Evolutionary conservation across 176 grass and related monocot genomes (phyloP).

Genomic region (Eremochloa ophiuroides): DNA sequence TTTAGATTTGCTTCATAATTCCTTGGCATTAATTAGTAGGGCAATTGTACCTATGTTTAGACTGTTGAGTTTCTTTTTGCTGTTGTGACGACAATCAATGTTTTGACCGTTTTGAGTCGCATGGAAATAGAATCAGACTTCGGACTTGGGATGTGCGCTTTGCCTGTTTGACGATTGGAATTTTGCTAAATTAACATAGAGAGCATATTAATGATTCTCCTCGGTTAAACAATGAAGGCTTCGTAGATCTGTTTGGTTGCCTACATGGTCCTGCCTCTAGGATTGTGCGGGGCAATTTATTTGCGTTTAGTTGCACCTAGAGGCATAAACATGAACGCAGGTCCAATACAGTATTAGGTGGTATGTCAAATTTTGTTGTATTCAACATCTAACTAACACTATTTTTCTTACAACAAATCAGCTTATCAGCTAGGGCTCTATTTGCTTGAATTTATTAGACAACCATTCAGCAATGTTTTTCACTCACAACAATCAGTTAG

Average conservation of each 20-base stretch:
- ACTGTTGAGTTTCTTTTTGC: not conserved
- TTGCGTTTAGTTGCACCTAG: no score
- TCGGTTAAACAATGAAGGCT: not conserved
- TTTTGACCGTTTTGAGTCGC: not conserved
- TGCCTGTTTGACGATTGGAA: not conserved
- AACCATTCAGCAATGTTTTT: no score
- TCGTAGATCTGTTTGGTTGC: not conserved
- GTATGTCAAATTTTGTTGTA: not conserved
- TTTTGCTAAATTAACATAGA: not conserved
- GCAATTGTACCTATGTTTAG: conserved; percentile 5
- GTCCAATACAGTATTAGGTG: not conserved
- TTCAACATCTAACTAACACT: no score
- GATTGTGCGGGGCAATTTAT: no score
- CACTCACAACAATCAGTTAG: no score
- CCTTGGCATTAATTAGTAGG: conserved; percentile 2
- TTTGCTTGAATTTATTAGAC: no score
- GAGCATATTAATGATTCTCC: not conserved
- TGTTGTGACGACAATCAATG: not conserved
- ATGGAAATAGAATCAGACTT: not conserved
- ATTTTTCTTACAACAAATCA: no score
- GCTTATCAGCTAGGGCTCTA: no score
- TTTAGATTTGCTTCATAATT: not conserved
- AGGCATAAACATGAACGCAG: not conserved
- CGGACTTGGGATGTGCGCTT: not conserved
- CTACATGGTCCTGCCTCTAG: not conserved